Evolutionary conservation across 805 yeast species (phyloP).

Genomic region (Wickerhamiella lipophila): DNA sequence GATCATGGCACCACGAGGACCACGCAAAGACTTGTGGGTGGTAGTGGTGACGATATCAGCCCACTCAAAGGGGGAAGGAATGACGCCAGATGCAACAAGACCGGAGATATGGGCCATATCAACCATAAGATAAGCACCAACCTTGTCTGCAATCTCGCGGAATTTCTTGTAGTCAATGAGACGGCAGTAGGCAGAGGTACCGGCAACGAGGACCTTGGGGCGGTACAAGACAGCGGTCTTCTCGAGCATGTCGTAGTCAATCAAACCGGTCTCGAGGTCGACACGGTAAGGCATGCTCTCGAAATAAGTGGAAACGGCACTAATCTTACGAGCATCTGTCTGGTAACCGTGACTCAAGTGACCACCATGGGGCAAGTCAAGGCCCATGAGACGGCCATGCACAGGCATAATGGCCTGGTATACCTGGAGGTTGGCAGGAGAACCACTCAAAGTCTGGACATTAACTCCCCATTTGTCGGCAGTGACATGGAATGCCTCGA

Average conservation of each 20-base stretch:
- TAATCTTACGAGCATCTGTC: conserved; percentile 83
- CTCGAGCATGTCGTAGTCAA: conserved; percentile 92
- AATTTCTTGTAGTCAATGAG: conserved; percentile 92
- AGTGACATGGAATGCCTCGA: conserved; percentile 71
- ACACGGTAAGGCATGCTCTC: conserved; percentile 98
- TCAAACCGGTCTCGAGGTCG: conserved; percentile 78
- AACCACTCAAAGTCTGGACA: conserved; percentile 91
- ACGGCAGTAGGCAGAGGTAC: conserved; percentile 97
- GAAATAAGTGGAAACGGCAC: conserved; percentile 90
- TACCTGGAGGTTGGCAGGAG: conserved; percentile 95
- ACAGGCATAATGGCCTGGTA: conserved; percentile 92
- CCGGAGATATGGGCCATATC: conserved; percentile 99
- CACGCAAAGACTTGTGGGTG: conserved; percentile 96
- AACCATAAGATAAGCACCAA: conserved; percentile 88
- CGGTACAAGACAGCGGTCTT: conserved; percentile 82
- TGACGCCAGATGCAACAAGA: conserved; percentile 87
- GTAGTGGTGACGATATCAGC: conserved; percentile 98
- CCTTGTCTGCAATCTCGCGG: conserved; percentile 92
- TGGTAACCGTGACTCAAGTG: conserved; percentile 98
- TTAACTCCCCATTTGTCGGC: conserved; percentile 93
- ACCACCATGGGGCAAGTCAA: conserved; percentile 97
- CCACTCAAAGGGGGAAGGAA: conserved; percentile 90
- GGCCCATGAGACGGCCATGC: conserved; percentile 95
- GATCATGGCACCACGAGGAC: conserved; percentile 99
- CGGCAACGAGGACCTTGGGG: conserved; percentile 94